phyloP scores from a whole-genome alignment of 75 land plant species.

The Pseudotsuga menziesii region DNA sequence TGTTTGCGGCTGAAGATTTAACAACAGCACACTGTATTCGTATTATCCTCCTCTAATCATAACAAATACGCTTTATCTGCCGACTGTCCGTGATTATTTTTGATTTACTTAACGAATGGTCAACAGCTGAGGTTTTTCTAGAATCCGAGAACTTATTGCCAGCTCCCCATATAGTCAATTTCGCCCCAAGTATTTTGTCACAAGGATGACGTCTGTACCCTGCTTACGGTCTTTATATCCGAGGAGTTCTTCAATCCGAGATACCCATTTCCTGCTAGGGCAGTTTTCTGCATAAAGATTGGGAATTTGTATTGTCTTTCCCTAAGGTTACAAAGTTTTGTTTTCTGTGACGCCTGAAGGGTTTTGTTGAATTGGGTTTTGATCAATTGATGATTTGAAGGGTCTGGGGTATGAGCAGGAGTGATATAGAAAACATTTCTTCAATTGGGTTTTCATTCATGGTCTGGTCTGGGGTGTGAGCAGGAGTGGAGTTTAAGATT shows the following conservation, averaged over 20 bases:
- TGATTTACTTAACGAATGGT: background rate
- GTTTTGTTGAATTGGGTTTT: too few species aligned
- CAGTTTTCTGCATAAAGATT: background rate
- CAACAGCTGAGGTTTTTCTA: background rate
- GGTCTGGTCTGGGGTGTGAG: too few species aligned
- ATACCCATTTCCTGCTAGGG: background rate
- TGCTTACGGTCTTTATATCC: background rate
- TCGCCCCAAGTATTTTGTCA: background rate
- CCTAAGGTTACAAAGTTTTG: too few species aligned
- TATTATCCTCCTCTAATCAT: background rate
- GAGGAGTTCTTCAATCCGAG: background rate
- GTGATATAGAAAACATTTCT: background rate
- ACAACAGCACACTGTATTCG: background rate
- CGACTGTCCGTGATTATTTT: background rate
- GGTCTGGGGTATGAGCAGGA: too few species aligned
- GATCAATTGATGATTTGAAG: too few species aligned
- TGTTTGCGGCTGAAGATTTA: too few species aligned
- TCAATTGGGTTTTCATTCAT: too few species aligned
- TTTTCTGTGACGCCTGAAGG: too few species aligned
- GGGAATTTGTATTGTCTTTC: too few species aligned
- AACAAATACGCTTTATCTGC: background rate
- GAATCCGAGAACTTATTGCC: background rate
- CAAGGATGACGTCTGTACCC: background rate
- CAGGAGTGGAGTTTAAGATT: too few species aligned
- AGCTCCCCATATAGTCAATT: background rate